Percentiles rank a stretch among this genome's conserved stretches.
phyloP scores from a whole-genome alignment of 2,329 filamentous ascomycete genomes.

The Hypocrella siamensis region DNA sequence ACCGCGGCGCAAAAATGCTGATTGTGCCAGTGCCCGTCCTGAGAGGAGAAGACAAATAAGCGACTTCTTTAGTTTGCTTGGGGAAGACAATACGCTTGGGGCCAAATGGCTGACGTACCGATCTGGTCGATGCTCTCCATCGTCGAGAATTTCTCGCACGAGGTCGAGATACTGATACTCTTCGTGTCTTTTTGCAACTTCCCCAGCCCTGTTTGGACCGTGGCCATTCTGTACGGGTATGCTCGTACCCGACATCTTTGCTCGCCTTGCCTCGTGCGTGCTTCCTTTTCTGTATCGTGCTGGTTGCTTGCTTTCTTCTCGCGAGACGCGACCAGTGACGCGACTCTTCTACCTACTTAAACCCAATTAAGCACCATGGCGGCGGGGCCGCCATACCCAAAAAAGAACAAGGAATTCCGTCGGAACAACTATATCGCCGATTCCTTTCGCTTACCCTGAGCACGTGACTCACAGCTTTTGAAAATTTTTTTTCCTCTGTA shows the following conservation, averaged over 20 bases:
- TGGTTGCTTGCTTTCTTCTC: no score
- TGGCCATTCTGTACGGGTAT: conserved; percentile 1
- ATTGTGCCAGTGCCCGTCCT: conserved; percentile 88
- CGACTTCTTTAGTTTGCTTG: not conserved
- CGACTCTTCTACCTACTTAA: conserved; percentile 2
- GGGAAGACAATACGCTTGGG: no score
- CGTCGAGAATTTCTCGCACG: conserved; percentile 66
- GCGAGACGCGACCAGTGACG: conserved; percentile 1
- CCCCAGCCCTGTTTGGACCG: not conserved
- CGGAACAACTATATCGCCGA: no score
- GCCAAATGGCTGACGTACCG: conserved; percentile 35
- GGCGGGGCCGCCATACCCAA: not conserved
- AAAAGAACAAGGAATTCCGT: no score
- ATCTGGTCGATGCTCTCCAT: conserved; percentile 81
- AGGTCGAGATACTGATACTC: conserved; percentile 90
- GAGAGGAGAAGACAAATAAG: not conserved
- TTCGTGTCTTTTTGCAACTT: conserved; percentile 40
- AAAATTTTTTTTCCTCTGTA: conserved; percentile 2
- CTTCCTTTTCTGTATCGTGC: not conserved
- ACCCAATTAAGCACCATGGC: no score
- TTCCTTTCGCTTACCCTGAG: conserved; percentile 7
- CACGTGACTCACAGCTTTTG: conserved; percentile 13
- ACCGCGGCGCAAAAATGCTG: conserved; percentile 74
- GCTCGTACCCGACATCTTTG: no score
- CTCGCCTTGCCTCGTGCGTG: conserved; percentile 1